Evolutionary conservation across 768 basidiomycete species (phyloP).

Genomic region (Agrocybe praecox): DNA sequence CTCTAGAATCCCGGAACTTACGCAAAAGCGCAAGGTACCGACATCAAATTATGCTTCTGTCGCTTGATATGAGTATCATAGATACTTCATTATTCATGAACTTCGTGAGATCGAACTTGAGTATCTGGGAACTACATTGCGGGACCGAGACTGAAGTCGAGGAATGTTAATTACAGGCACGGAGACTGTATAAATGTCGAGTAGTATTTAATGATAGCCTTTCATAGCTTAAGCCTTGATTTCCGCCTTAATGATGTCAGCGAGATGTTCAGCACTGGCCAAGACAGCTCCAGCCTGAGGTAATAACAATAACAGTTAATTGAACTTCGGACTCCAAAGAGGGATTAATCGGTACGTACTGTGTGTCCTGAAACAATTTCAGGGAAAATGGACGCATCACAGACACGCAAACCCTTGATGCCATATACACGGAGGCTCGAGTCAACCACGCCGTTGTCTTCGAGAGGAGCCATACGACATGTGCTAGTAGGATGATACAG

Average conservation of each 20-base stretch:
- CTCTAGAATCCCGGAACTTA: neutral
- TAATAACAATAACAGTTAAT: neutral
- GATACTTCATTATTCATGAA: neutral
- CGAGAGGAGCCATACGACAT: constrained; percentile 45
- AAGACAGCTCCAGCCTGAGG: constrained; percentile 31
- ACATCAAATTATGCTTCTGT: neutral
- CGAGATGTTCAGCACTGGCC: constrained; percentile 30
- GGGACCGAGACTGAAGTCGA: neutral
- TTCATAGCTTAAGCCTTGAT: neutral
- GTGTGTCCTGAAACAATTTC: constrained; percentile 44
- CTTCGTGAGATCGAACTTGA: neutral
- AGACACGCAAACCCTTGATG: constrained; percentile 41
- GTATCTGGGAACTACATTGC: neutral
- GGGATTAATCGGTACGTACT: constrained; percentile 20
- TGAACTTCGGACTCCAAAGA: constrained; percentile 1
- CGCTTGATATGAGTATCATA: neutral
- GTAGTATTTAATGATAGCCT: neutral
- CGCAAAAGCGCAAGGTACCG: neutral
- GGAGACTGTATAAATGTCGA: neutral
- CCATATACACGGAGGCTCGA: constrained; percentile 45
- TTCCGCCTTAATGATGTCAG: constrained; percentile 32
- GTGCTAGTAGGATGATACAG: constrained; percentile 48
- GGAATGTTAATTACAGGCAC: neutral
- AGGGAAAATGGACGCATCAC: constrained; percentile 44
- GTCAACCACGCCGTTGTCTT: constrained; percentile 46